Evolutionary conservation across 176 grass and related monocot genomes (phyloP).

Genomic region (Aegilops sharonensis): DNA sequence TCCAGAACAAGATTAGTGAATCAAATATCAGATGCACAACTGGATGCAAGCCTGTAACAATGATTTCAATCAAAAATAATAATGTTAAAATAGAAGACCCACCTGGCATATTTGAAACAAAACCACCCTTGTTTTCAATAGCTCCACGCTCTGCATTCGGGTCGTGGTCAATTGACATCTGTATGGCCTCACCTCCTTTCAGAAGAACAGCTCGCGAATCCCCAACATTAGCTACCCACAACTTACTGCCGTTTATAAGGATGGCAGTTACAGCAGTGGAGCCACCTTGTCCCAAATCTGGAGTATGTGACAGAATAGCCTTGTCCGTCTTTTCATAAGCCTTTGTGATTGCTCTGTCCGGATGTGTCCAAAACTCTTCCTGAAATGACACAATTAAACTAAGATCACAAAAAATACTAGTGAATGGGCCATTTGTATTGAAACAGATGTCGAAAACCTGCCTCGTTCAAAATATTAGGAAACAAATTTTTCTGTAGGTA

Average conservation of each 20-base stretch:
- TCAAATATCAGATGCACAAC: not conserved
- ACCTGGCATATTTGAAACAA: conserved; percentile 98
- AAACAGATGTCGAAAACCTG: conserved; percentile 22
- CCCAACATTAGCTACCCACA: conserved; percentile 89
- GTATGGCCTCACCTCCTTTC: conserved; percentile 62
- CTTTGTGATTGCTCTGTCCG: conserved; percentile 64
- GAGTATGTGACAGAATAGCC: conserved; percentile 71
- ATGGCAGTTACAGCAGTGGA: conserved; percentile 92
- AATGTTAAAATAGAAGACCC: not conserved
- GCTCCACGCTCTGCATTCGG: conserved; percentile 61
- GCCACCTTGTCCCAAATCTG: conserved; percentile 75
- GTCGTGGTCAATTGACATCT: conserved; percentile 87
- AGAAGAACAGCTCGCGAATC: conserved; percentile 88
- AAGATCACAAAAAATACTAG: not conserved
- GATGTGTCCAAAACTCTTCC: conserved; percentile 91
- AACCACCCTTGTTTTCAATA: conserved; percentile 85
- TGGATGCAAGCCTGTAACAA: not conserved
- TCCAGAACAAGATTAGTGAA: not conserved
- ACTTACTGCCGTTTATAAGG: conserved; percentile 62
- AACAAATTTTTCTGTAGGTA: conserved; percentile 76
- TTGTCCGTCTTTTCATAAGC: conserved; percentile 90
- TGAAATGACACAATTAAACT: conserved; percentile 22
- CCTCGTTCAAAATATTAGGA: conserved; percentile 68
- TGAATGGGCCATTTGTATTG: not conserved
- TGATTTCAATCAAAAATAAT: not conserved